These are phyloP conservation scores for Acmispon strigosus DNA, from an alignment of 306 rosid genomes.

Conservation along the genomic window DNA sequence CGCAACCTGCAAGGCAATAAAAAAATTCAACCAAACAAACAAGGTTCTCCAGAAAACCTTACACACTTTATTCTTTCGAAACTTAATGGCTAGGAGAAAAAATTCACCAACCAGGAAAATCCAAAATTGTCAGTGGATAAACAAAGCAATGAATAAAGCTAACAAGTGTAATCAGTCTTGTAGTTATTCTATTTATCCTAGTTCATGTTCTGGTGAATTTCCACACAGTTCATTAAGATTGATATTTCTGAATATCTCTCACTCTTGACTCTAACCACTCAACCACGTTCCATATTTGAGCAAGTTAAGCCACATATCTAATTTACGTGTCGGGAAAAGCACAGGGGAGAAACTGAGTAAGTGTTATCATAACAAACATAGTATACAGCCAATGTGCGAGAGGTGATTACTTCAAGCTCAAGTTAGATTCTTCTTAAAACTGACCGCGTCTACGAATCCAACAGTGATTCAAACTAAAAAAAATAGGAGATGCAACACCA, in stretches of 20 bases:
- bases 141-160: not conserved
- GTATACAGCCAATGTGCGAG: not conserved
- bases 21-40: not conserved
- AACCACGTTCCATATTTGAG: not conserved
- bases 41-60: not conserved
- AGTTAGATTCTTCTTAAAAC: too few relatives aligned
- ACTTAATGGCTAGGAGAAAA: not conserved
- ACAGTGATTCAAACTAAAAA: not conserved
- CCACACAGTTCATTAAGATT: not conserved
- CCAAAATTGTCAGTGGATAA: not conserved
- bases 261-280: not conserved
- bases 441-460: not conserved
- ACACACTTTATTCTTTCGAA: not conserved
- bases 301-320: not conserved
- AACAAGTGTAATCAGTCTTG: not conserved
- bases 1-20: not conserved
- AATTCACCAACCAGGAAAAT: not conserved
- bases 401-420: not conserved
- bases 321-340: not conserved
- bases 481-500: not conserved
- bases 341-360: not conserved
- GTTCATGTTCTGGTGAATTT: not conserved
- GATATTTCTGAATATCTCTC: not conserved
- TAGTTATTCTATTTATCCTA: not conserved
- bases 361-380: not conserved